A percentile compares a stretch with the other conserved stretches of the same genome.
These are phyloP conservation scores for Sporothrix mexicana DNA, from an alignment of 2,329 filamentous ascomycete genomes.

Conservation along the genomic window DNA sequence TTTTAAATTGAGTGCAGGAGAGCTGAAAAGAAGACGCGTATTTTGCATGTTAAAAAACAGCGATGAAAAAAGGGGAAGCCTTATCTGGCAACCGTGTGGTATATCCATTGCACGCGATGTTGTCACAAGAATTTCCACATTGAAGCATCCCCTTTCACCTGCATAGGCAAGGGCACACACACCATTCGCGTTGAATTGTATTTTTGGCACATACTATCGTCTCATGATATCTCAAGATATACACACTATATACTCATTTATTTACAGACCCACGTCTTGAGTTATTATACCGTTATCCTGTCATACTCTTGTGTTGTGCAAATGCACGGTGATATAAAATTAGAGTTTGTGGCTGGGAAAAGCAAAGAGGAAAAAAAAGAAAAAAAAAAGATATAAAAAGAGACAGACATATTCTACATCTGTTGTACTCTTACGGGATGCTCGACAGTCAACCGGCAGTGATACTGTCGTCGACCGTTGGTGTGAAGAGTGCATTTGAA, in stretches of 20 bases:
- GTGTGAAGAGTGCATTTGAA: neutral
- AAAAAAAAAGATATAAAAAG: neutral
- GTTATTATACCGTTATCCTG: too few species aligned
- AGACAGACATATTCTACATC: neutral
- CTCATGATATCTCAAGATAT: neutral
- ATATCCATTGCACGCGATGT: neutral
- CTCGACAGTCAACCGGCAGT: neutral
- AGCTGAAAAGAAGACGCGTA: slow-evolving; percentile 16
- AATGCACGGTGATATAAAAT: neutral
- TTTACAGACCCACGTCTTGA: neutral
- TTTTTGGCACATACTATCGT: neutral
- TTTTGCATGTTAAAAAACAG: neutral
- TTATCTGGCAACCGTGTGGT: neutral
- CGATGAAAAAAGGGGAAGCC: neutral
- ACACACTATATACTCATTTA: neutral
- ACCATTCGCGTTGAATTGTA: neutral
- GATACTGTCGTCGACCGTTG: neutral
- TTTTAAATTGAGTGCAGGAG: slow-evolving; percentile 21
- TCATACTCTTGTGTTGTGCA: neutral
- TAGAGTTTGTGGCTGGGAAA: slow-evolving; percentile 11
- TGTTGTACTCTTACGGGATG: neutral
- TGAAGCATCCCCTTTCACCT: slow-evolving; percentile 1
- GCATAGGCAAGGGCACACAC: slow-evolving; percentile 6
- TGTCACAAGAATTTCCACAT: neutral
- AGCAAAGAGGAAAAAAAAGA: neutral